Evolutionary conservation across 2,329 filamentous ascomycete genomes (phyloP).

Genomic region (Diaporthe ilicicola): DNA sequence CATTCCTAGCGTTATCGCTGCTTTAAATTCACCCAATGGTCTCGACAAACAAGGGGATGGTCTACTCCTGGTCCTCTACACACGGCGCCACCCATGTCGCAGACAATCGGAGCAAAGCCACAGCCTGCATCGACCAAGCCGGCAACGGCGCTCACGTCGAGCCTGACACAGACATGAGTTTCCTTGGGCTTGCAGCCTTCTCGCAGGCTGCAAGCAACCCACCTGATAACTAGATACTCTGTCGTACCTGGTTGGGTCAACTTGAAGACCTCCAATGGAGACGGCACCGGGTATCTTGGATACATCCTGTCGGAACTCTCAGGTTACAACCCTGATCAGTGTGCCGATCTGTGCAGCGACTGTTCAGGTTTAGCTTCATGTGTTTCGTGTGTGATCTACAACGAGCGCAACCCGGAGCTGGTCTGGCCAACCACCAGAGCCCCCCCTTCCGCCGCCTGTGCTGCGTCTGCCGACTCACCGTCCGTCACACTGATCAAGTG

Average conservation of each 20-base stretch:
- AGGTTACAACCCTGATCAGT: slow-evolving; percentile 29
- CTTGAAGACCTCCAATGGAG: slow-evolving; percentile 23
- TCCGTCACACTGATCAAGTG: slow-evolving; percentile 36
- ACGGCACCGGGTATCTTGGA: slow-evolving; percentile 30
- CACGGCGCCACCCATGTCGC: not conserved
- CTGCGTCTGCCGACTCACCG: slow-evolving; percentile 26
- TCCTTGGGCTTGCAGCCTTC: slow-evolving; percentile 22
- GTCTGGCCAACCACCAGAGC: slow-evolving; percentile 30
- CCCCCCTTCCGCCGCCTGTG: slow-evolving; percentile 31
- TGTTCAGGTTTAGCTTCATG: slow-evolving; percentile 25
- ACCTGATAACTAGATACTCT: slow-evolving; percentile 26
- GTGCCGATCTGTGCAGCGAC: slow-evolving; percentile 30
- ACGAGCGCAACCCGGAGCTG: slow-evolving; percentile 34
- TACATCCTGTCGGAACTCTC: slow-evolving; percentile 26
- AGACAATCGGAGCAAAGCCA: not conserved
- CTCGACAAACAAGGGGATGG: not conserved
- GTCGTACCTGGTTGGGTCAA: slow-evolving; percentile 30
- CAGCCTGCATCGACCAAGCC: slow-evolving; percentile 27
- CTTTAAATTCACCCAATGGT: not conserved
- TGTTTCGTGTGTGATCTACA: slow-evolving; percentile 34
- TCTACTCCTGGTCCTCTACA: not conserved
- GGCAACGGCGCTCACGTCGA: slow-evolving; percentile 32
- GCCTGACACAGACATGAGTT: slow-evolving; percentile 20
- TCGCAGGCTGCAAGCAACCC: slow-evolving; percentile 14
- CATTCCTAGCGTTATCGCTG: slow-evolving; percentile 3